phyloP scores from a whole-genome alignment of 805 yeast species.

The Lipomyces oligophaga region DNA sequence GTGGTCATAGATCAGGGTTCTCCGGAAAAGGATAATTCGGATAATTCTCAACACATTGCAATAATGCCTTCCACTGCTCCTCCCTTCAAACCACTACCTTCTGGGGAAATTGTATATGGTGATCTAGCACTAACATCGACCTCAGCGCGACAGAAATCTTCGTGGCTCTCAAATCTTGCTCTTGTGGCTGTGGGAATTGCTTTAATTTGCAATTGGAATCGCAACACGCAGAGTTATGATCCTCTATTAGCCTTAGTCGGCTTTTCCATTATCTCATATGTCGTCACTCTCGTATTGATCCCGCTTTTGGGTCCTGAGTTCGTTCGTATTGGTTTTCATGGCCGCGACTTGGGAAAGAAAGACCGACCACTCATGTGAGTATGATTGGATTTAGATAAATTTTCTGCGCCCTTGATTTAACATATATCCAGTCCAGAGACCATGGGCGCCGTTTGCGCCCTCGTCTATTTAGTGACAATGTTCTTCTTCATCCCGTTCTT shows the following conservation, averaged over 20 bases:
- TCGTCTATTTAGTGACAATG: constrained; percentile 76
- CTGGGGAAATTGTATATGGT: too few relatives aligned
- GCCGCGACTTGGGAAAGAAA: constrained; percentile 77
- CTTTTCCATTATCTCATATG: constrained; percentile 63
- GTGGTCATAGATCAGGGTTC: too few relatives aligned
- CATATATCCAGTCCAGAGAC: constrained; percentile 66
- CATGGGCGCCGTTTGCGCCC: constrained; percentile 85
- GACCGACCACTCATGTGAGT: constrained; percentile 48
- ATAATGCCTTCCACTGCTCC: too few relatives aligned
- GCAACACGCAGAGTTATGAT: constrained; percentile 30
- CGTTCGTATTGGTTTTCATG: constrained; percentile 74
- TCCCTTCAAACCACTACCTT: too few relatives aligned
- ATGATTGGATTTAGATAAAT: background rate
- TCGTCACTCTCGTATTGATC: constrained; percentile 55
- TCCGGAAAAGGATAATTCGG: too few relatives aligned
- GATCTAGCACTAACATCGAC: too few relatives aligned
- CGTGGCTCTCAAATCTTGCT: constrained; percentile 1
- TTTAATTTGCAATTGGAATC: constrained; percentile 8
- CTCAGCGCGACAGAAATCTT: background rate
- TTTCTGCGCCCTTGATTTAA: background rate
- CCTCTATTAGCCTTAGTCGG: constrained; percentile 63
- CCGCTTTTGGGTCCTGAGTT: constrained; percentile 68
- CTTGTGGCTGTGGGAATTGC: background rate
- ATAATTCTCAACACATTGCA: too few relatives aligned
- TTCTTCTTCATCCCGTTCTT: constrained; percentile 82